A percentile compares a stretch with the other conserved stretches of the same genome.
These are phyloP conservation scores for Silybum marianum DNA, from an alignment of 129 eudicot genomes.

Conservation along the genomic window DNA sequence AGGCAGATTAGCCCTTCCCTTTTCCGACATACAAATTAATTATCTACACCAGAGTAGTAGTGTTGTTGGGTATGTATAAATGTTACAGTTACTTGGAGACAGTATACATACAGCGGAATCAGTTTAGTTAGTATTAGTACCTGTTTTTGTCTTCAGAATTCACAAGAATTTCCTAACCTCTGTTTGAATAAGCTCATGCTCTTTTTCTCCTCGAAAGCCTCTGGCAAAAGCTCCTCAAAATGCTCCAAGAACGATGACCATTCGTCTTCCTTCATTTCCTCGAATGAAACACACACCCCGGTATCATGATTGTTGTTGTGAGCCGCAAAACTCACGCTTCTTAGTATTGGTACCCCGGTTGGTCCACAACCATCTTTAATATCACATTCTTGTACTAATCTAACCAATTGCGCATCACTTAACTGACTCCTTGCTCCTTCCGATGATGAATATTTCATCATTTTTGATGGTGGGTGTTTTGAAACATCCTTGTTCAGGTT, in stretches of 20 bases:
- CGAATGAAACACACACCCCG: constrained; percentile 62
- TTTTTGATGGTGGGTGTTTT: constrained; percentile 36
- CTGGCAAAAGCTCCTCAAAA: constrained; percentile 72
- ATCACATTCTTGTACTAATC: constrained; percentile 36
- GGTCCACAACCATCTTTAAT: constrained; percentile 22
- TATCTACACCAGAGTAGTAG: constrained; percentile 34
- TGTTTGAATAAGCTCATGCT: constrained; percentile 60
- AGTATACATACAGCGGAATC: constrained; percentile 27
- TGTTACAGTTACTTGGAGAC: constrained; percentile 37
- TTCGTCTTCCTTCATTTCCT: constrained; percentile 68
- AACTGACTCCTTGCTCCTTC: constrained; percentile 29
- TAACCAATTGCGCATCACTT: constrained; percentile 23
- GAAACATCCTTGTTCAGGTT: constrained; percentile 21
- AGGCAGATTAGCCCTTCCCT: constrained; percentile 52
- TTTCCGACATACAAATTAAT: constrained; percentile 55
- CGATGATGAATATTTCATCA: constrained; percentile 44
- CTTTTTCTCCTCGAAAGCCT: constrained; percentile 69
- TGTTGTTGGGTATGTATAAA: constrained; percentile 39
- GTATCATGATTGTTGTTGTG: constrained; percentile 45
- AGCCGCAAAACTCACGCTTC: constrained; percentile 62
- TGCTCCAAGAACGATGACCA: constrained; percentile 73
- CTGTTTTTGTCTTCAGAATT: constrained; percentile 54
- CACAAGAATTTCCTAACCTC: constrained; percentile 87
- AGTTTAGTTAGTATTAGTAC: constrained; percentile 25
- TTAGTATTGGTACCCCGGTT: constrained; percentile 37